phyloP scores from a whole-genome alignment of 148 eudicot genomes.

The Hydrangea macrophylla region DNA sequence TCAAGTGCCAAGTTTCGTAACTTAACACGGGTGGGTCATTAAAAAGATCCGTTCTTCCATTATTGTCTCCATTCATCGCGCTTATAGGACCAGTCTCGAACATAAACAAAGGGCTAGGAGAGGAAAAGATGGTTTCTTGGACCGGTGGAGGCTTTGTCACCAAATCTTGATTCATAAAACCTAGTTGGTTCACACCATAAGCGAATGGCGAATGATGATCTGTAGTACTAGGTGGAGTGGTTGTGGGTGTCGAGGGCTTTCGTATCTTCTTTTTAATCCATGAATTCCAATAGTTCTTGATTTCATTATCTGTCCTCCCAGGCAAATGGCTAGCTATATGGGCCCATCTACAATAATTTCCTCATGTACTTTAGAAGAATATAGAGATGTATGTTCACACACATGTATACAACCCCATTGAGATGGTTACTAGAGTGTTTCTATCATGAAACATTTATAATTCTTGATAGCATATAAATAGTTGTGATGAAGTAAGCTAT shows the following conservation, averaged over 20 bases:
- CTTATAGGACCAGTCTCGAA: conserved; percentile 39
- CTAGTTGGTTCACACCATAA: conserved; percentile 21
- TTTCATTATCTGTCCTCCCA: conserved; percentile 91
- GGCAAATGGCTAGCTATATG: conserved; percentile 95
- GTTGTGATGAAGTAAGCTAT: no score
- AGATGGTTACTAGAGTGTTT: no score
- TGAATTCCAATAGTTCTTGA: conserved; percentile 94
- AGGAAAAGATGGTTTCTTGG: conserved; percentile 28
- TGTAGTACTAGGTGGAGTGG: conserved; percentile 9
- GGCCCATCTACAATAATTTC: conserved; percentile 70
- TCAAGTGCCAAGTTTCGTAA: conserved; percentile 27
- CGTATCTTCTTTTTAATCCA: conserved; percentile 92
- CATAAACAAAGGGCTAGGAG: conserved; percentile 51
- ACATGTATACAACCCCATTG: not conserved
- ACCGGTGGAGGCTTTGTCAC: conserved; percentile 16
- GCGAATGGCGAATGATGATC: conserved; percentile 16
- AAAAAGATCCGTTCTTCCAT: conserved; percentile 20
- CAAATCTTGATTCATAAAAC: conserved; percentile 29
- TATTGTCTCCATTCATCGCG: conserved; percentile 14
- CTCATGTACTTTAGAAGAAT: not conserved
- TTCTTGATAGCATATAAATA: no score
- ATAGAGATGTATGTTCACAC: not conserved
- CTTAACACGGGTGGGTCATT: conserved; percentile 18
- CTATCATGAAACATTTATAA: no score
- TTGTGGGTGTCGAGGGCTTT: conserved; percentile 35